Conservation (phyloP, 2,329 filamentous ascomycete genomes). For the Cordyceps javanica region DNA sequence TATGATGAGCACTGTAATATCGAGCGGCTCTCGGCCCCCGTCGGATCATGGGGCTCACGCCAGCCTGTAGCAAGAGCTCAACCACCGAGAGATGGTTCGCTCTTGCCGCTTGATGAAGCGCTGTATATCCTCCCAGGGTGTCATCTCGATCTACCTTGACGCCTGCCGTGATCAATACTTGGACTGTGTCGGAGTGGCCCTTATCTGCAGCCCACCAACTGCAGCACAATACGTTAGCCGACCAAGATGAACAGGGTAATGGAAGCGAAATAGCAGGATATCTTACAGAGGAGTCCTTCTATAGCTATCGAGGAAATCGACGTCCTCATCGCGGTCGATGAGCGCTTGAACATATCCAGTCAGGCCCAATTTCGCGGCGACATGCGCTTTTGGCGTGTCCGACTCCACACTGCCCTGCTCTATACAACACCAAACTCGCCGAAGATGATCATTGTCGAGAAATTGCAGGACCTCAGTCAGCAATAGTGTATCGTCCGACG, state of each 20-base stretch:
- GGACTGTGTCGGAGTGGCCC: slow-evolving; percentile 15
- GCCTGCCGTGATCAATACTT: neutral
- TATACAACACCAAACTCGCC: slow-evolving; percentile 18
- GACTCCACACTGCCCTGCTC: neutral
- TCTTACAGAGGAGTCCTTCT: slow-evolving; percentile 21
- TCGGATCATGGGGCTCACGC: neutral
- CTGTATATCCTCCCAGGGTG: neutral
- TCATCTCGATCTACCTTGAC: neutral
- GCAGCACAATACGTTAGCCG: neutral
- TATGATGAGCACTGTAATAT: neutral
- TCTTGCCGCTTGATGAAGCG: neutral
- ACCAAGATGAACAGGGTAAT: too few relatives aligned
- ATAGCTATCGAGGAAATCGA: slow-evolving; percentile 14
- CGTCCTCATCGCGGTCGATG: neutral
- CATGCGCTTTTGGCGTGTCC: neutral
- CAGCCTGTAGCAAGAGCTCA: slow-evolving; percentile 16
- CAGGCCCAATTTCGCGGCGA: neutral
- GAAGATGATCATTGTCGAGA: neutral
- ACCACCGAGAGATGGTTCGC: slow-evolving; percentile 10
- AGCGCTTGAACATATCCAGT: neutral
- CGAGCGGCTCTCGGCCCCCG: neutral
- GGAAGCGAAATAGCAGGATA: neutral
- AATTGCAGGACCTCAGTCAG: neutral
- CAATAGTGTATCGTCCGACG: neutral
- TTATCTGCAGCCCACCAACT: slow-evolving; percentile 21